phyloP scores from a whole-genome alignment of 495 filamentous ascomycete species.

The Lepidopterella palustris region DNA sequence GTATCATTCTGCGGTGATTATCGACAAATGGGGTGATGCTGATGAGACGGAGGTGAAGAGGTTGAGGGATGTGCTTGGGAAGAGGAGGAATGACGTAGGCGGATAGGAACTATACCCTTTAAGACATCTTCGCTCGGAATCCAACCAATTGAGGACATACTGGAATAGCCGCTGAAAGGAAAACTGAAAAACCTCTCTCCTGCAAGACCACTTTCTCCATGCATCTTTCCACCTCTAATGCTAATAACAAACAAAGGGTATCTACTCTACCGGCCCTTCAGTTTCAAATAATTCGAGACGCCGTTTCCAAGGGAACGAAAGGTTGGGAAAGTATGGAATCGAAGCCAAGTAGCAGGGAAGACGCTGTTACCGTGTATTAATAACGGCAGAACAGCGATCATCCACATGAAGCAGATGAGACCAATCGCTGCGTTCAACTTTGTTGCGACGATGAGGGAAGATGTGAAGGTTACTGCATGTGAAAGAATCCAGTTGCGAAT shows the following conservation, averaged over 20 bases:
- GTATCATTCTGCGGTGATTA: constrained; percentile 42
- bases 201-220: not conserved
- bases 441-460: constrained; percentile 1
- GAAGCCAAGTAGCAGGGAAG: constrained; percentile 1
- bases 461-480: not conserved
- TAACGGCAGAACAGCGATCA: constrained; percentile 8
- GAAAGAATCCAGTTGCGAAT: constrained; percentile 5
- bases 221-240: not conserved
- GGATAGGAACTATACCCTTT: too few species aligned
- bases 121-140: too few species aligned
- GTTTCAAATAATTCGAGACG: not conserved
- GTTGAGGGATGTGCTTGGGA: constrained; percentile 2
- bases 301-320: not conserved
- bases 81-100: too few species aligned
- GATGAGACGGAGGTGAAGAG: constrained; percentile 15
- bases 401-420: constrained; percentile 9
- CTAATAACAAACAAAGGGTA: not conserved
- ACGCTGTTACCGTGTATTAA: constrained; percentile 9
- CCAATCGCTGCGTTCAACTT: constrained; percentile 5
- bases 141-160: too few species aligned
- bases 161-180: not conserved
- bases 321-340: constrained; percentile 1
- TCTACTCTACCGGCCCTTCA: not conserved
- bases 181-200: not conserved
- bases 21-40: constrained; percentile 10